These are phyloP conservation scores for Rhodamnia argentea DNA, from an alignment of 345 rosid genomes.

Conservation along the genomic window DNA sequence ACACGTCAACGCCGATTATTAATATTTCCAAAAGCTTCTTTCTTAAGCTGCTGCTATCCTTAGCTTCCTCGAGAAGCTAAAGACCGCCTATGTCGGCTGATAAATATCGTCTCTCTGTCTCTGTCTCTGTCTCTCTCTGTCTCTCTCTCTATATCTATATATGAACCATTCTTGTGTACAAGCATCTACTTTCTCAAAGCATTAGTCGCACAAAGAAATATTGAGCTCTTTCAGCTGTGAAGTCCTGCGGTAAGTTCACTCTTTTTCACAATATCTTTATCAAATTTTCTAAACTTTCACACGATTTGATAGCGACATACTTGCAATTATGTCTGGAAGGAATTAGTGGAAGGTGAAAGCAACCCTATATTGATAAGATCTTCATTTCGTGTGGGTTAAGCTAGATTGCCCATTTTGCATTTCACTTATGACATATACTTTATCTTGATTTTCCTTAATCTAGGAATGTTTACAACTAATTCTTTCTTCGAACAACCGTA, in stretches of 20 bases:
- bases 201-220: not conserved
- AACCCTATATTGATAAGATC: not conserved
- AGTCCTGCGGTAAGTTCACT: not conserved
- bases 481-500: not conserved
- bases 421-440: not conserved
- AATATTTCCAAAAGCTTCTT: not conserved
- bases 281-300: not conserved
- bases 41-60: not conserved
- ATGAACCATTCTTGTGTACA: not conserved
- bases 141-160: not conserved
- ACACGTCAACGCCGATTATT: not conserved
- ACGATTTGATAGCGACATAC: not conserved
- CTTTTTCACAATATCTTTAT: not conserved
- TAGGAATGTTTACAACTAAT: not conserved
- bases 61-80: not conserved
- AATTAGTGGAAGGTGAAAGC: not conserved
- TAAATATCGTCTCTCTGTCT: not conserved
- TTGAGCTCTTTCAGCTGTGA: not conserved
- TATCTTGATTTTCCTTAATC: not conserved
- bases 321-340: not conserved
- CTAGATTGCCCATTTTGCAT: not conserved
- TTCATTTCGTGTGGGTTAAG: not conserved
- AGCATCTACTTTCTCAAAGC: not conserved
- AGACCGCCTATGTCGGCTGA: not conserved
- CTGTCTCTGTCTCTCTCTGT: not conserved